These are phyloP conservation scores for Arachis stenosperma DNA, from an alignment of 306 rosid species.

Conservation along the genomic window DNA sequence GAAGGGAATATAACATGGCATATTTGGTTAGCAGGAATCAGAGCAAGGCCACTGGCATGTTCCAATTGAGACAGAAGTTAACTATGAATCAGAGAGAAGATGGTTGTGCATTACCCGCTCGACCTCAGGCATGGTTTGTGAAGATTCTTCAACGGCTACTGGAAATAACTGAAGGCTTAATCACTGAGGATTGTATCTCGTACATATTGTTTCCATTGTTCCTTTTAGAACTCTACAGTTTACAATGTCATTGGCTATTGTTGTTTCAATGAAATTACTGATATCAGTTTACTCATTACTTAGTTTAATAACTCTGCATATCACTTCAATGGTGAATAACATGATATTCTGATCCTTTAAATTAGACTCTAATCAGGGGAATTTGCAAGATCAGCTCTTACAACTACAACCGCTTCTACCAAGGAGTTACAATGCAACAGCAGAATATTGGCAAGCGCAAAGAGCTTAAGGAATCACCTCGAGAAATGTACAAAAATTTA, in stretches of 20 bases:
- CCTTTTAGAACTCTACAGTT: not conserved
- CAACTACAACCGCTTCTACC: slow-evolving; percentile 35
- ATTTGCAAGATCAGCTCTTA: slow-evolving; percentile 39
- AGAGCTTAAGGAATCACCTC: slow-evolving; percentile 39
- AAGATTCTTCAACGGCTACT: slow-evolving; percentile 43
- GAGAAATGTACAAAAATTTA: slow-evolving; percentile 48
- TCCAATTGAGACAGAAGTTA: slow-evolving; percentile 70
- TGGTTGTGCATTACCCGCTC: slow-evolving; percentile 81
- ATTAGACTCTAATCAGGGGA: slow-evolving; percentile 43
- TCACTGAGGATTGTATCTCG: slow-evolving; percentile 18
- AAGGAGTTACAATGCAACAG: slow-evolving; percentile 37
- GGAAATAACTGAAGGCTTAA: slow-evolving; percentile 43
- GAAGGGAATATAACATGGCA: slow-evolving; percentile 31
- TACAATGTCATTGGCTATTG: not conserved
- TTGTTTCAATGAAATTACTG: slow-evolving; percentile 18
- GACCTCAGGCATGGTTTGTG: slow-evolving; percentile 41
- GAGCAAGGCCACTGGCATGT: slow-evolving; percentile 89
- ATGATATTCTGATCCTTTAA: slow-evolving; percentile 16
- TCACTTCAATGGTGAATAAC: slow-evolving; percentile 32
- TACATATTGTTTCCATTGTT: slow-evolving; percentile 26
- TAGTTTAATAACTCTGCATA: not conserved
- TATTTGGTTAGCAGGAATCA: slow-evolving; percentile 75
- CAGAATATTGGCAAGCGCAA: slow-evolving; percentile 30
- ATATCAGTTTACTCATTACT: not conserved
- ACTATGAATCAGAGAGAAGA: slow-evolving; percentile 64